phyloP scores from a whole-genome alignment of 1,284 basidiomycete species.

The Fistulina hepatica region DNA sequence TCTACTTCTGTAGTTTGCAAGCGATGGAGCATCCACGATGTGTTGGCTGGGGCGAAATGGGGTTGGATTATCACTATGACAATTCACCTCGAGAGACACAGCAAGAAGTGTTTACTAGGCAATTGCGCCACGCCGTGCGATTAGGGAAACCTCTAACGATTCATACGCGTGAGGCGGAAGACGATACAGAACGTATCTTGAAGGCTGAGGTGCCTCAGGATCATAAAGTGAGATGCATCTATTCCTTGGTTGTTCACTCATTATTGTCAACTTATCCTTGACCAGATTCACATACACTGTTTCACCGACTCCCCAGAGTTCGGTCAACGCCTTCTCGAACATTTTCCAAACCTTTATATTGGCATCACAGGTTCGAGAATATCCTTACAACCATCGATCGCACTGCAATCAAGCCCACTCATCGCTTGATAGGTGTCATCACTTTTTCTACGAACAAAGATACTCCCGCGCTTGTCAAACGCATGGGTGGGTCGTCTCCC shows the following conservation, averaged over 20 bases:
- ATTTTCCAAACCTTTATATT: slow-evolving; percentile 72
- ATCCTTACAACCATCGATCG: neutral
- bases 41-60: slow-evolving; percentile 79
- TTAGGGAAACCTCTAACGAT: slow-evolving; percentile 67
- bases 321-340: slow-evolving; percentile 53
- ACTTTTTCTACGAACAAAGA: slow-evolving; percentile 64
- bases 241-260: neutral
- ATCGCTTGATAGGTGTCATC: slow-evolving; percentile 46
- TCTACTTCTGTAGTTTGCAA: slow-evolving; percentile 36
- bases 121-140: slow-evolving; percentile 53
- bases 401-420: slow-evolving; percentile 1
- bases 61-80: slow-evolving; percentile 76
- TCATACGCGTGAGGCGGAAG: slow-evolving; percentile 73
- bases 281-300: slow-evolving; percentile 67
- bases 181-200: slow-evolving; percentile 65
- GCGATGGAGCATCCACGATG: slow-evolving; percentile 71
- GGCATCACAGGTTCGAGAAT: slow-evolving; percentile 54
- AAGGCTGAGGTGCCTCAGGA: slow-evolving; percentile 61
- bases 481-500: slow-evolving; percentile 29
- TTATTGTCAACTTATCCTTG: neutral
- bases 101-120: slow-evolving; percentile 50
- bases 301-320: slow-evolving; percentile 72
- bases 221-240: slow-evolving; percentile 37
- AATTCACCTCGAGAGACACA: slow-evolving; percentile 60
- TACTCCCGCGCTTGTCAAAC: slow-evolving; percentile 48